Evolutionary conservation across 108 stramenopile genomes (phyloP).

Genomic region (Skeletonema potamos): DNA sequence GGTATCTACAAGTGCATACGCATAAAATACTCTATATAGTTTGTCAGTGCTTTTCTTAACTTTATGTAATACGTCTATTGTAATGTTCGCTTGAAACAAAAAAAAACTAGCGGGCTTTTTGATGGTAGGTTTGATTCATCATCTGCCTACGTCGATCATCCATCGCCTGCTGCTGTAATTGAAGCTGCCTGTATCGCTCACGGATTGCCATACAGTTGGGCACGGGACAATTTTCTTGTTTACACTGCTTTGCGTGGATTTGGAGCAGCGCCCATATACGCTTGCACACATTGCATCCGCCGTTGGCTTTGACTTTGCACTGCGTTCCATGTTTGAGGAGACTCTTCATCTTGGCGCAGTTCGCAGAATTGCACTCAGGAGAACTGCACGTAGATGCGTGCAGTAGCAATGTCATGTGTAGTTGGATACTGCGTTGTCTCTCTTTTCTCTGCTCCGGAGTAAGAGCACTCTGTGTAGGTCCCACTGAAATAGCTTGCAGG

Average conservation of each 20-base stretch:
- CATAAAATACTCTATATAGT: not conserved
- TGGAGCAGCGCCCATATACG: slow-evolving; percentile 98
- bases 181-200: slow-evolving; percentile 86
- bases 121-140: slow-evolving; percentile 76
- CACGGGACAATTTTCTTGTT: slow-evolving; percentile 82
- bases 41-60: not conserved
- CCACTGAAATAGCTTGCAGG: slow-evolving; percentile 82
- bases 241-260: slow-evolving; percentile 96
- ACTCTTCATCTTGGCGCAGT: slow-evolving; percentile 98
- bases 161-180: slow-evolving; percentile 91
- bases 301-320: slow-evolving; percentile 85
- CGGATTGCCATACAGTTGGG: slow-evolving; percentile 95
- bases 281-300: slow-evolving; percentile 95
- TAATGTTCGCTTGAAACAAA: not conserved
- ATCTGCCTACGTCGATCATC: slow-evolving; percentile 89
- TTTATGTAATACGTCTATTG: not conserved
- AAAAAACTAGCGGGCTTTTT: slow-evolving; percentile 23
- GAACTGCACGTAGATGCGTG: slow-evolving; percentile 92
- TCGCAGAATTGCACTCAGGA: slow-evolving; percentile 87
- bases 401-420: slow-evolving; percentile 95
- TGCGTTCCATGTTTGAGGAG: slow-evolving; percentile 82
- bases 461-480: slow-evolving; percentile 74
- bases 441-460: slow-evolving; percentile 93
- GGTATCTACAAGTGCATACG: no score
- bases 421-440: slow-evolving; percentile 87